A percentile compares a stretch with the other conserved stretches of the same genome.
Conservation (phyloP, 148 eudicot genomes). For the Silene conica region DNA sequence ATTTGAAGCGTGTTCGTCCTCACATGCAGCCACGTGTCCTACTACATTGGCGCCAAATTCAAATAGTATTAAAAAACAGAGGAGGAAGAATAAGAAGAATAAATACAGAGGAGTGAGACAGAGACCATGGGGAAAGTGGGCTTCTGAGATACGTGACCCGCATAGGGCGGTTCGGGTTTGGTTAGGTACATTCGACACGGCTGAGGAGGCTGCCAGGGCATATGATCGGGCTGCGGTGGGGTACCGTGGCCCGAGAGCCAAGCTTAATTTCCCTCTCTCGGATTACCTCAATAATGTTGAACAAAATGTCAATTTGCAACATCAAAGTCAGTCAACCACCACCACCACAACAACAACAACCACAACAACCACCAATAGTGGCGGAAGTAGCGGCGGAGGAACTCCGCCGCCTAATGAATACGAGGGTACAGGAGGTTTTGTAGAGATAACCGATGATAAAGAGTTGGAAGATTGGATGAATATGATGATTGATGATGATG, state of each 20-base stretch:
- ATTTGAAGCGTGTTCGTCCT: constrained; percentile 2
- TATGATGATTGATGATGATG: constrained; percentile 26
- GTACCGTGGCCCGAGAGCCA: constrained; percentile 51
- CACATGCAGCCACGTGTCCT: constrained; percentile 15
- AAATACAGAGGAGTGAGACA: constrained; percentile 58
- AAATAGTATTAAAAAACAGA: neutral
- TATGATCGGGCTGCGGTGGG: constrained; percentile 50
- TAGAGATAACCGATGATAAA: constrained; percentile 20
- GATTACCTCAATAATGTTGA: constrained; percentile 25
- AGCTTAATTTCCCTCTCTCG: constrained; percentile 42
- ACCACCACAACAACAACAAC: neutral
- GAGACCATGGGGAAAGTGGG: constrained; percentile 75
- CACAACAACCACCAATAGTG: neutral
- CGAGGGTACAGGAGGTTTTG: neutral
- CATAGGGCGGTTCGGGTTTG: constrained; percentile 38
- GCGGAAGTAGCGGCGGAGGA: neutral
- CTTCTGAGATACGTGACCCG: constrained; percentile 58
- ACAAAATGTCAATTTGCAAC: neutral
- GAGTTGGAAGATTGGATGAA: constrained; percentile 37
- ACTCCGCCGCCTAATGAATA: constrained; percentile 1
- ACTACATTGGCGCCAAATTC: constrained; percentile 17
- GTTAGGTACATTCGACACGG: constrained; percentile 58
- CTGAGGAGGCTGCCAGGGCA: constrained; percentile 54
- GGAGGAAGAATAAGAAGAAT: constrained; percentile 27
- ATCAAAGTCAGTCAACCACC: neutral